Conservation (phyloP, 2,329 filamentous ascomycete species). For the Chrysoporthe deuterocubensis region DNA sequence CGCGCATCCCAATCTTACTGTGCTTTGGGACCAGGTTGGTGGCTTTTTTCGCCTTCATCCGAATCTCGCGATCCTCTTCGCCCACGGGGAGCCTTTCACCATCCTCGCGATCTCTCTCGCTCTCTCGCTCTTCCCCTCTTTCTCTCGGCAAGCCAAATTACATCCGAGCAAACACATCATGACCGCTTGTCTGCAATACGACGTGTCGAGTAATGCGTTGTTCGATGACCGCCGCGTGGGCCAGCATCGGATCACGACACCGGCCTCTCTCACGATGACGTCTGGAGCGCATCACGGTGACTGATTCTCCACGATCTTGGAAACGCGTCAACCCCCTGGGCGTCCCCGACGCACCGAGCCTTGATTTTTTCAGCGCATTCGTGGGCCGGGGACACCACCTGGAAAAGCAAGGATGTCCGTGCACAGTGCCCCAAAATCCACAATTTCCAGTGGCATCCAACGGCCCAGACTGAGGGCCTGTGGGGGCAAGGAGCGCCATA, state of each 20-base stretch:
- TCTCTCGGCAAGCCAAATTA: background rate
- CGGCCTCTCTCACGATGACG: constrained; percentile 21
- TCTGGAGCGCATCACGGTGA: constrained; percentile 15
- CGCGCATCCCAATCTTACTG: constrained; percentile 29
- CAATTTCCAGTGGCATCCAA: constrained; percentile 27
- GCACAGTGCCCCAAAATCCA: constrained; percentile 27
- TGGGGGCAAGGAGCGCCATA: constrained; percentile 27
- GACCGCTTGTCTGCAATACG: background rate
- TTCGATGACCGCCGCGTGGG: background rate
- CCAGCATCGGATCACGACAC: constrained; percentile 4
- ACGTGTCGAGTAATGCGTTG: background rate
- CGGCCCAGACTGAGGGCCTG: constrained; percentile 27
- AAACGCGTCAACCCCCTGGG: constrained; percentile 7
- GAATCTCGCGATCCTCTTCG: background rate
- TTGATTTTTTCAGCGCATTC: constrained; percentile 9
- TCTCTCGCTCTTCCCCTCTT: background rate
- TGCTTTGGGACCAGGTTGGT: constrained; percentile 9
- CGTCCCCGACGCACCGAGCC: constrained; percentile 21
- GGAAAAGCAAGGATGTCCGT: constrained; percentile 21
- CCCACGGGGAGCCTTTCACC: constrained; percentile 2
- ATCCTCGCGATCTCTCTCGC: background rate
- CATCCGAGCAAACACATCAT: background rate
- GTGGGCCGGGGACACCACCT: constrained; percentile 18
- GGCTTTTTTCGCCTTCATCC: constrained; percentile 6
- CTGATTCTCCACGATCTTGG: constrained; percentile 24